Evolutionary conservation across 108 stramenopile species (phyloP), one percentile per base, ranked within the genome.

Genomic region (Cyclotella atomus): DNA sequence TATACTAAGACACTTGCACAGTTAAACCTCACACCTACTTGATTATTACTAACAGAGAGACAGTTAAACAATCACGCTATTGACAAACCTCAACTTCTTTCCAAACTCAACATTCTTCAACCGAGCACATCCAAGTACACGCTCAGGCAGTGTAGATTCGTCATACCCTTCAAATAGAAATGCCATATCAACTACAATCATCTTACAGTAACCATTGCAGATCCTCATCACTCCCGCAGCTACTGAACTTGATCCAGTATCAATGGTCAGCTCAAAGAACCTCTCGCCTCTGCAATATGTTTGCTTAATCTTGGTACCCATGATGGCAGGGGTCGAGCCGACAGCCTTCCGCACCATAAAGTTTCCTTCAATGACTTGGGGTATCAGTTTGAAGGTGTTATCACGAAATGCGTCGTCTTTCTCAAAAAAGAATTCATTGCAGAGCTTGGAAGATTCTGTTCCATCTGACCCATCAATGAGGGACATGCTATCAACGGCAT

Each of bases 231-330:
- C 89, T 53, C 91, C 91, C 25, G 93, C 88, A 0, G 96, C 97
- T 25, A 98, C 72, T 16, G 84, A 38, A 52, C 92, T 85, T 36
- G 75, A 86, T 6, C 90, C 92, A 29, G 96, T 90, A 82, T 98
- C 96, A 50, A 97, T 79, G 59, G 95, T 87, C 0, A 96, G 55
- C 81, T 98, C 97, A 44, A 98, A 85, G 77, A 89, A 98, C 30
- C 93, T 78, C n/a, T 85, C 83, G 14, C 83, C 86, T 25, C 65
- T 76, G 55, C 85, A 69, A 70, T 96, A 96, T 35, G 85, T 75
- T 59, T 95, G 95, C 69, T 93, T 93, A 52, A 98, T 87, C 79
- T 96, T 95, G 30, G 88, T 97, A 23, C 97, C 98, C 81, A 97
- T 85, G 50, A 98, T 93, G 8, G 94, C 95, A 12, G 98, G 98